Percentiles rank a stretch among this genome's conserved stretches.
Evolutionary conservation across 2,329 filamentous ascomycete species (phyloP).

Genomic region (Ophiostoma fasciatum): DNA sequence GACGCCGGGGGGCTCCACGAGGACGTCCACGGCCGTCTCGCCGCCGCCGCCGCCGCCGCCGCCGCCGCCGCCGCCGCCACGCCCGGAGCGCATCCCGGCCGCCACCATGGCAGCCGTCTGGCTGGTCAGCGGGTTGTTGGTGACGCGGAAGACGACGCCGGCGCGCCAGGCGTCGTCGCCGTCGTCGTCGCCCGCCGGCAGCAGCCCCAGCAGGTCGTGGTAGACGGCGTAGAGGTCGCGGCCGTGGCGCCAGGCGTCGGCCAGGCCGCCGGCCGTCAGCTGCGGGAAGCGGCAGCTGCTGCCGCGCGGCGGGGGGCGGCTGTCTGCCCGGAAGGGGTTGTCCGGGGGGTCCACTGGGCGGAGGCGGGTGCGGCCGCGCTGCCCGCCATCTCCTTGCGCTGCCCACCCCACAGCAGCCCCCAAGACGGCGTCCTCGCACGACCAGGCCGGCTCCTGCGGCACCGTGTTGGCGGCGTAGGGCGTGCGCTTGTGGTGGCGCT

Average conservation of each 20-base stretch:
- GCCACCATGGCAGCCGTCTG: conserved; percentile 67
- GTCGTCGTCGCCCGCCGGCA: conserved; percentile 41
- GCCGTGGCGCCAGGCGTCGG: conserved; percentile 64
- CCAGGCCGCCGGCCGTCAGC: conserved; percentile 55
- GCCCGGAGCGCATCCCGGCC: too few relatives aligned
- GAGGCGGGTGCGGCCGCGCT: conserved; percentile 60
- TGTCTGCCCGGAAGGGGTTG: conserved; percentile 54
- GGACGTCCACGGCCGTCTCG: conserved; percentile 46
- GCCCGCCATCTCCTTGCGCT: too few relatives aligned
- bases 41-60: conserved; percentile 23
- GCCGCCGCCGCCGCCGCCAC: too few relatives aligned
- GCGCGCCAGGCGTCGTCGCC: conserved; percentile 21
- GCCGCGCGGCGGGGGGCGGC: conserved; percentile 48
- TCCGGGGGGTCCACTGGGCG: conserved; percentile 41
- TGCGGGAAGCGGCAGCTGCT: conserved; percentile 72
- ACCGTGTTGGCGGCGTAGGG: conserved; percentile 68
- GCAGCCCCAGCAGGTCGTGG: conserved; percentile 49
- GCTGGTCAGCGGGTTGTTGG: conserved; percentile 69
- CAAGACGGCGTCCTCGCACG: conserved; percentile 62
- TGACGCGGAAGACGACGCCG: conserved; percentile 52
- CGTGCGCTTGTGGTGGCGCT: conserved; percentile 74
- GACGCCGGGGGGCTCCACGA: conserved; percentile 38
- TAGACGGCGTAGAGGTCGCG: conserved; percentile 67
- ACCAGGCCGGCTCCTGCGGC: conserved; percentile 54
- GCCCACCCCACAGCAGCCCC: too few relatives aligned